A percentile compares a stretch with the other conserved stretches of the same genome.
These are phyloP conservation scores for Didymella arachidicola DNA, from an alignment of 2,329 filamentous ascomycete species.

Conservation along the genomic window DNA sequence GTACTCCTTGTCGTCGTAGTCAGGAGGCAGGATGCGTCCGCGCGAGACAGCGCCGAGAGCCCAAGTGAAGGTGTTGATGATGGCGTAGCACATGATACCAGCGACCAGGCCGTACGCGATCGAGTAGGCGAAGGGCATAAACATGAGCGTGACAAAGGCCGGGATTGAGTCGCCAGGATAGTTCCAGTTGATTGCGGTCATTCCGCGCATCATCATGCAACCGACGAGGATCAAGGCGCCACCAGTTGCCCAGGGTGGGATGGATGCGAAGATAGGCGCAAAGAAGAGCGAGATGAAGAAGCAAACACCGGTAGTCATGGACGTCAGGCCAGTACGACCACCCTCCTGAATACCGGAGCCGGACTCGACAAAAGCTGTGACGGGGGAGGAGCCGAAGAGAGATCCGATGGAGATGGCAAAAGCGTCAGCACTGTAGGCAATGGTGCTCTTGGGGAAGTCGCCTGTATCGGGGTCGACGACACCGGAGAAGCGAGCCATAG, in stretches of 20 bases:
- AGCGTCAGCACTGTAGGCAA: conserved; percentile 85
- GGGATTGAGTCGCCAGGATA: conserved; percentile 82
- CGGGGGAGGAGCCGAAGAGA: conserved; percentile 78
- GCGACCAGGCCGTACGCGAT: conserved; percentile 87
- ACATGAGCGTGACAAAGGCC: conserved; percentile 80
- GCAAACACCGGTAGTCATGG: conserved; percentile 78
- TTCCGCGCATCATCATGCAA: conserved; percentile 81
- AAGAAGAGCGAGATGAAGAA: conserved; percentile 86
- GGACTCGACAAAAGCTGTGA: conserved; percentile 87
- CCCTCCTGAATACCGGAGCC: conserved; percentile 89
- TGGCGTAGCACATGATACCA: conserved; percentile 77
- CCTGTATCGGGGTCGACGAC: conserved; percentile 82
- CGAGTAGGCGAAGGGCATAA: conserved; percentile 91
- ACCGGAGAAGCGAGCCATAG: conserved; percentile 85
- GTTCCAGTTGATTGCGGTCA: conserved; percentile 85
- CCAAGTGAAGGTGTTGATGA: conserved; percentile 74
- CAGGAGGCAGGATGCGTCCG: conserved; percentile 33
- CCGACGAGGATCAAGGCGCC: conserved; percentile 87
- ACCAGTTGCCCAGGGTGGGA: conserved; percentile 88
- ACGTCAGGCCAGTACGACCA: conserved; percentile 81
- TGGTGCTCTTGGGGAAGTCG: conserved; percentile 86
- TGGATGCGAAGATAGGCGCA: conserved; percentile 87
- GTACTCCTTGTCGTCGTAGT: conserved; percentile 42
- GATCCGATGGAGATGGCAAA: conserved; percentile 81
- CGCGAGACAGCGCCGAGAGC: conserved; percentile 27